Percentiles rank a stretch among this genome's conserved stretches.
These are phyloP conservation scores for Pistacia atlantica DNA, from an alignment of 345 rosid genomes.

Conservation along the genomic window DNA sequence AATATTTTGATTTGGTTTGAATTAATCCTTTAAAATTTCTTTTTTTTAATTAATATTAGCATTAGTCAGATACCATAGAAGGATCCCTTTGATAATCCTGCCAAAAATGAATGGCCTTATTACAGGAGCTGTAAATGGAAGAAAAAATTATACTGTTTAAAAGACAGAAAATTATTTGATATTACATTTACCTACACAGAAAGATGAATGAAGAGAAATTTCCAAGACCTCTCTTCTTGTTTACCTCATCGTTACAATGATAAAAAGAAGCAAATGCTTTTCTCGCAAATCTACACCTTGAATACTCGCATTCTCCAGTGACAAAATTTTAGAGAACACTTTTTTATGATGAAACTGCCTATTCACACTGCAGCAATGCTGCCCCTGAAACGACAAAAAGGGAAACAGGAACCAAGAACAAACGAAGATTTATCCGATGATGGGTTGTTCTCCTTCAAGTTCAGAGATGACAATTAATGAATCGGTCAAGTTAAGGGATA, in stretches of 20 bases:
- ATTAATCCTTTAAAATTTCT: no score
- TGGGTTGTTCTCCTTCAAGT: constrained; percentile 84
- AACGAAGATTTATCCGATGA: constrained; percentile 4
- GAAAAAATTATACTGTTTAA: no score
- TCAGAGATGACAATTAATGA: constrained; percentile 87
- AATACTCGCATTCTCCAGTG: background rate
- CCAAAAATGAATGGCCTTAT: no score
- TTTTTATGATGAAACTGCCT: background rate
- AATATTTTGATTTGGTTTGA: no score
- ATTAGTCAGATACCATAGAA: no score
- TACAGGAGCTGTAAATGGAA: no score
- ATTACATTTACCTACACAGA: no score
- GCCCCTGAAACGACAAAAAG: constrained; percentile 16
- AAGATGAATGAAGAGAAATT: no score
- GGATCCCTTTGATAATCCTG: no score
- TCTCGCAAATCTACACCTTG: constrained; percentile 3
- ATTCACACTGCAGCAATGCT: background rate
- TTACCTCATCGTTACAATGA: constrained; percentile 1
- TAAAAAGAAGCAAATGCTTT: background rate
- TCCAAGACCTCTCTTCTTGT: background rate
- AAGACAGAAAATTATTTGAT: no score
- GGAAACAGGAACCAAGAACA: constrained; percentile 1
- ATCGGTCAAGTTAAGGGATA: constrained; percentile 57
- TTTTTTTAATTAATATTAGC: no score
- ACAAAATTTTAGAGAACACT: background rate